Percentiles rank a stretch among this genome's conserved stretches.
phyloP scores from a whole-genome alignment of 2,329 filamentous ascomycete species.

The Stemphylium lycopersici region DNA sequence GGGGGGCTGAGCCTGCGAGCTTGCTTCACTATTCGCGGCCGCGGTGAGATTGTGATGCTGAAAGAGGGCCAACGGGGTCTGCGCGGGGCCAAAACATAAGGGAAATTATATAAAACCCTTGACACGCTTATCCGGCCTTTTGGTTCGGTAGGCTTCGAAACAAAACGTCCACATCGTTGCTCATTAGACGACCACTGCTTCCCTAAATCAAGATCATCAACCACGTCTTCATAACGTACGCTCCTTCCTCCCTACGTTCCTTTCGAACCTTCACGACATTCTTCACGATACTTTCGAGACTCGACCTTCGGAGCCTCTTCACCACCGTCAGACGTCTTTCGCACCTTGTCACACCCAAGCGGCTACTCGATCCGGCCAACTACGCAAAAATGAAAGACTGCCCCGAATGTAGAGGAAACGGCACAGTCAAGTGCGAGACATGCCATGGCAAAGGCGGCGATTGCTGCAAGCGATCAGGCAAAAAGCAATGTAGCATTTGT shows the following conservation, averaged over 20 bases:
- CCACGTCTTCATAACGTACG: constrained; percentile 1
- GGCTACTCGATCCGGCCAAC: constrained; percentile 15
- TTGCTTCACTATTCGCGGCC: constrained; percentile 2
- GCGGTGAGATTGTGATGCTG: constrained; percentile 16
- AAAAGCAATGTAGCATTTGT: constrained; percentile 39
- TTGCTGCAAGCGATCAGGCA: constrained; percentile 38
- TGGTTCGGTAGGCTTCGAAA: constrained; percentile 24
- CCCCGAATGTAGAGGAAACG: constrained; percentile 42
- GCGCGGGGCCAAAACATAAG: neutral
- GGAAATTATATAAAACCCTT: constrained; percentile 20
- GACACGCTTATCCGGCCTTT: neutral
- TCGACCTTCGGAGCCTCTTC: neutral
- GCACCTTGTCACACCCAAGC: neutral
- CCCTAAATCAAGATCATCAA: constrained; percentile 6
- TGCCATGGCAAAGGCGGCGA: constrained; percentile 39
- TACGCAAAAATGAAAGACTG: constrained; percentile 38
- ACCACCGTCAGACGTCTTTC: neutral
- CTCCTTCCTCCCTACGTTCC: neutral
- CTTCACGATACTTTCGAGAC: neutral
- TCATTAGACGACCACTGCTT: constrained; percentile 4
- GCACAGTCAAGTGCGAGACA: constrained; percentile 41
- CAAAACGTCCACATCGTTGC: constrained; percentile 8
- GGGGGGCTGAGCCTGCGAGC: constrained; percentile 1
- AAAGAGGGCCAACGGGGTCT: constrained; percentile 12
- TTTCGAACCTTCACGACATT: neutral